A percentile compares a stretch with the other conserved stretches of the same genome.
These are phyloP conservation scores for Cercophora scortea DNA, from an alignment of 495 filamentous ascomycete species.

Conservation along the genomic window DNA sequence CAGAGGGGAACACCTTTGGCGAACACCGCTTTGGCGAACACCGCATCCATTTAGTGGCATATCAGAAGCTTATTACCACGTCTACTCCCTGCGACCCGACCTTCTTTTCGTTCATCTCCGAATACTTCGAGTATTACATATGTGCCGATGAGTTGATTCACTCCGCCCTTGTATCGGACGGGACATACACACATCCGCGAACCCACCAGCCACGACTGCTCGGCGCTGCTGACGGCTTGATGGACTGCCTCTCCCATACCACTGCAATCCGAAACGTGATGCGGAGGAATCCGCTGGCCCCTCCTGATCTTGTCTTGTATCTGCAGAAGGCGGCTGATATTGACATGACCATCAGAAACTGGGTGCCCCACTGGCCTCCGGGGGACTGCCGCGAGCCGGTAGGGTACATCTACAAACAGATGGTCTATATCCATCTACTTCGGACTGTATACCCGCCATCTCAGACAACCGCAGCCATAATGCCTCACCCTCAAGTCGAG, in stretches of 20 bases:
- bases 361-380: constrained; percentile 62
- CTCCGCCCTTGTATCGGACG: constrained; percentile 47
- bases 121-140: constrained; percentile 91
- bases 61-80: constrained; percentile 56
- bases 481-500: constrained; percentile 8
- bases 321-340: constrained; percentile 71
- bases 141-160: constrained; percentile 73
- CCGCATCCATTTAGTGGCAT: constrained; percentile 70
- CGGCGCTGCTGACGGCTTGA: constrained; percentile 78
- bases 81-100: constrained; percentile 52
- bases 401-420: constrained; percentile 78
- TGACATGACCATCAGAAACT: constrained; percentile 65
- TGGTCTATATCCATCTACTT: constrained; percentile 84
- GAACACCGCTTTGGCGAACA: constrained; percentile 72
- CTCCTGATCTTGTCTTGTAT: constrained; percentile 59
- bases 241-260: constrained; percentile 73
- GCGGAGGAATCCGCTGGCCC: constrained; percentile 53
- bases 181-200: constrained; percentile 60
- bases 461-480: constrained; percentile 5
- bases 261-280: constrained; percentile 72
- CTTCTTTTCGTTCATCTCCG: constrained; percentile 77
- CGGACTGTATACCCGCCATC: constrained; percentile 69
- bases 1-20: constrained; percentile 66
- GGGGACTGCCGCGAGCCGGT: constrained; percentile 69
- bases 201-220: constrained; percentile 73